These are phyloP conservation scores for Gaultheria prostrata DNA, from an alignment of 148 eudicot genomes.

Conservation along the genomic window DNA sequence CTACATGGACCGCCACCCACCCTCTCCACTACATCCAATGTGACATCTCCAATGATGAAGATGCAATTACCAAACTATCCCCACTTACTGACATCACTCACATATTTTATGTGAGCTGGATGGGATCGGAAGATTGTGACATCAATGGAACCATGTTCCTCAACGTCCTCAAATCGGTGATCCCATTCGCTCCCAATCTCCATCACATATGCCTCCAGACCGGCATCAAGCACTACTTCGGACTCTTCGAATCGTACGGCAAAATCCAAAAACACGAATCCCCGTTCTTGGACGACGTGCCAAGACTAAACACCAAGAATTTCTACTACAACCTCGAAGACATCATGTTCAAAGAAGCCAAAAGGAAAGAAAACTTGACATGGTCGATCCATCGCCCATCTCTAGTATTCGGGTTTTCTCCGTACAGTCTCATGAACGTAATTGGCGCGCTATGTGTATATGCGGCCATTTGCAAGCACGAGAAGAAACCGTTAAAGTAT, in stretches of 20 bases:
- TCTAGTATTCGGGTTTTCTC: slow-evolving; percentile 11
- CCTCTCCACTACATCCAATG: slow-evolving; percentile 19
- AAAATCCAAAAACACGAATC: slow-evolving; percentile 21
- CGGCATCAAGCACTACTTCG: slow-evolving; percentile 29
- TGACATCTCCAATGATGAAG: slow-evolving; percentile 16
- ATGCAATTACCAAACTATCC: slow-evolving; percentile 18
- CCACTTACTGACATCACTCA: slow-evolving; percentile 25
- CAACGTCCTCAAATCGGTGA: slow-evolving; percentile 20
- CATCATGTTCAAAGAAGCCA: background rate
- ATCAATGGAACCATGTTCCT: slow-evolving; percentile 20
- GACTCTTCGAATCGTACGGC: background rate
- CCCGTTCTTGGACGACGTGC: slow-evolving; percentile 19
- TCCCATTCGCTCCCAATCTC: slow-evolving; percentile 19
- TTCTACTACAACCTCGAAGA: slow-evolving; percentile 30
- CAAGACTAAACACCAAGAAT: slow-evolving; percentile 15
- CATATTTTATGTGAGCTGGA: slow-evolving; percentile 26
- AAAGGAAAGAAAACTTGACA: background rate
- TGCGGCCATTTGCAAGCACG: slow-evolving; percentile 16
- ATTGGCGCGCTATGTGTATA: slow-evolving; percentile 1
- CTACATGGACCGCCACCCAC: slow-evolving; percentile 20
- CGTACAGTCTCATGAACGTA: slow-evolving; percentile 4
- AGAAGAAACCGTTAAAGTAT: slow-evolving; percentile 12
- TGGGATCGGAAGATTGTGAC: slow-evolving; percentile 13
- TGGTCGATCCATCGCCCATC: slow-evolving; percentile 18
- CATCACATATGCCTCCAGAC: slow-evolving; percentile 29